These are phyloP conservation scores for Mucor mucedo DNA, from an alignment of 371 early-diverging fungal genomes.

Conservation along the genomic window DNA sequence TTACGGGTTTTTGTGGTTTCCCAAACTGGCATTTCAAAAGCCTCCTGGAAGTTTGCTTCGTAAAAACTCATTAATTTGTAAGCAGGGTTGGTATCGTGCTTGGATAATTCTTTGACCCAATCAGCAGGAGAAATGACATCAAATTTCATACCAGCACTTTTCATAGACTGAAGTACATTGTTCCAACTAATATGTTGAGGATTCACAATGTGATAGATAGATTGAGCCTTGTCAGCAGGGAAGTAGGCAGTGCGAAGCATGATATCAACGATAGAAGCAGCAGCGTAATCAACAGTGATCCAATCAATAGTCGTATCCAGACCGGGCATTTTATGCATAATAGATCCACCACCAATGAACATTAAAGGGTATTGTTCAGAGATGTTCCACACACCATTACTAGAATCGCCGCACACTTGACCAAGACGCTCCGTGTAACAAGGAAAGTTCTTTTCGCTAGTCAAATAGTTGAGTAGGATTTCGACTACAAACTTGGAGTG, in stretches of 20 bases:
- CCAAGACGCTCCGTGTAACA: constrained; percentile 45
- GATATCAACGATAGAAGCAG: constrained; percentile 35
- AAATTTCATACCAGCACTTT: constrained; percentile 33
- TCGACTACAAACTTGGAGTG: constrained; percentile 53
- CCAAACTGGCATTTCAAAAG: constrained; percentile 34
- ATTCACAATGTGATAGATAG: constrained; percentile 45
- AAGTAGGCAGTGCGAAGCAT: constrained; percentile 29
- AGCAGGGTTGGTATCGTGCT: constrained; percentile 42
- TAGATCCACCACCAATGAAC: constrained; percentile 40
- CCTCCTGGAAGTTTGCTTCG: constrained; percentile 22
- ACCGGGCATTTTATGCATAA: constrained; percentile 38
- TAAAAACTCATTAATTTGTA: constrained; percentile 39
- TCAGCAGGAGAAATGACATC: constrained; percentile 28
- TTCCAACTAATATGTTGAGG: constrained; percentile 32
- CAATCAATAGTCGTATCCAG: constrained; percentile 37
- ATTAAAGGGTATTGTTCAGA: constrained; percentile 47
- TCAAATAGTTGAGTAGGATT: constrained; percentile 33
- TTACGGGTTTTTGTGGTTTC: constrained; percentile 22
- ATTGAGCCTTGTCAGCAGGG: constrained; percentile 6
- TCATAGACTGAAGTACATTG: constrained; percentile 29
- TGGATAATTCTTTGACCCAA: constrained; percentile 36
- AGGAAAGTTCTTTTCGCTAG: constrained; percentile 39
- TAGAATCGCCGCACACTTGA: constrained; percentile 48
- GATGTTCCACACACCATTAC: constrained; percentile 49
- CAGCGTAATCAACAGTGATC: constrained; percentile 44